Evolutionary conservation across 495 filamentous ascomycete species (phyloP).

Genomic region (Penicillium coprophilum): DNA sequence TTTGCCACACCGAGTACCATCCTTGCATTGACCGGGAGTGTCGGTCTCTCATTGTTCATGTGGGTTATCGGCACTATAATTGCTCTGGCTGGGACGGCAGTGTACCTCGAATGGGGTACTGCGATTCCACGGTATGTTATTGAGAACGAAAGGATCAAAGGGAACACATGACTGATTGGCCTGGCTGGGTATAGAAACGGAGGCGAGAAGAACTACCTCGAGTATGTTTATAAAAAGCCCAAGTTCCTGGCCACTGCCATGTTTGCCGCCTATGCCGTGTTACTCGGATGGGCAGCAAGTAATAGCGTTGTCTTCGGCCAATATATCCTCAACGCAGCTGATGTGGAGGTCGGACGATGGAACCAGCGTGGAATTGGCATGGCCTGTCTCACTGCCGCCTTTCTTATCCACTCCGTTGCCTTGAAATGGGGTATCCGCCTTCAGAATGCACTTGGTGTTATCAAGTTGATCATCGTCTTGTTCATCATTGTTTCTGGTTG

Average conservation of each 20-base stretch:
- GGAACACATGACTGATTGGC: background rate
- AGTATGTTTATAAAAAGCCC: conserved; percentile 63
- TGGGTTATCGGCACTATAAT: conserved; percentile 54
- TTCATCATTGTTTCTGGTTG: conserved; percentile 67
- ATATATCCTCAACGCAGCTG: conserved; percentile 65
- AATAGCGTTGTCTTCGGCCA: conserved; percentile 70
- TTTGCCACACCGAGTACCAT: conserved; percentile 63
- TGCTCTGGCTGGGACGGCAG: conserved; percentile 49
- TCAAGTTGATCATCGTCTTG: conserved; percentile 67
- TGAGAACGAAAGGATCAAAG: background rate
- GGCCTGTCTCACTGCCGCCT: conserved; percentile 63
- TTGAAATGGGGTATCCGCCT: conserved; percentile 69
- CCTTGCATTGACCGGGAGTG: conserved; percentile 51
- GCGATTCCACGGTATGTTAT: conserved; percentile 45
- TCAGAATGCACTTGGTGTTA: conserved; percentile 61
- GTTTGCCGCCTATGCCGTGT: conserved; percentile 58
- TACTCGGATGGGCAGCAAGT: conserved; percentile 55
- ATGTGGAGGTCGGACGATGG: conserved; percentile 62
- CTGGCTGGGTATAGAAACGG: conserved; percentile 48
- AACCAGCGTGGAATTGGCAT: conserved; percentile 65
- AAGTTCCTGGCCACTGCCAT: conserved; percentile 65
- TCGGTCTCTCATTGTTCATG: conserved; percentile 53
- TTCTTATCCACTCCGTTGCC: conserved; percentile 58
- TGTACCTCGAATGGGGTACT: conserved; percentile 57
- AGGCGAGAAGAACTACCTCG: conserved; percentile 70